These are phyloP conservation scores for Cryphonectria carpinicola DNA, from an alignment of 2,329 filamentous ascomycete species.

Conservation along the genomic window DNA sequence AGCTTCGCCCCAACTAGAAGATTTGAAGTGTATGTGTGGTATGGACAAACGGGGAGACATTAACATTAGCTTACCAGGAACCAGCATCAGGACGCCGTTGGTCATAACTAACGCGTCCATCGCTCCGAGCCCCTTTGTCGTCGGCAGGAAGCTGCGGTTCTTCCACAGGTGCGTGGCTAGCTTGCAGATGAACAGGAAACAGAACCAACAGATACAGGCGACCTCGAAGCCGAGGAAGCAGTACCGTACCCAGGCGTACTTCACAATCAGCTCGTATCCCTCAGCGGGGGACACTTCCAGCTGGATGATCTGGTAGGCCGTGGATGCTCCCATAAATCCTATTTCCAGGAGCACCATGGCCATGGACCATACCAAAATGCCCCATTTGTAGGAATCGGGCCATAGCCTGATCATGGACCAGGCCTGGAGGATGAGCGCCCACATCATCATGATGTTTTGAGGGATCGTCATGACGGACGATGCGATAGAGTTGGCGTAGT, in stretches of 20 bases:
- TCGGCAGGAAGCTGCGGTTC: constrained; percentile 52
- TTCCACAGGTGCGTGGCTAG: constrained; percentile 52
- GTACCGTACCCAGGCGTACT: constrained; percentile 44
- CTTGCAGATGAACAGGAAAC: constrained; percentile 58
- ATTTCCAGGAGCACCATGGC: constrained; percentile 38
- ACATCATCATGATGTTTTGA: constrained; percentile 50
- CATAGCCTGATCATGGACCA: constrained; percentile 58
- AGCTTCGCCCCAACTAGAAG: not conserved
- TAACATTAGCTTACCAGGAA: constrained; percentile 52
- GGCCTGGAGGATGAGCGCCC: constrained; percentile 55
- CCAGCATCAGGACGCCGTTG: constrained; percentile 59
- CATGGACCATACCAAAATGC: constrained; percentile 37
- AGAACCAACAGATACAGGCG: constrained; percentile 51
- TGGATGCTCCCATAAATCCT: constrained; percentile 40
- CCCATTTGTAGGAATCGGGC: constrained; percentile 41
- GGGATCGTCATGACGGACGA: constrained; percentile 48
- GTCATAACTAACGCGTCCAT: constrained; percentile 61
- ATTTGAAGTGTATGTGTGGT: not conserved
- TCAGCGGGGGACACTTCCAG: constrained; percentile 33
- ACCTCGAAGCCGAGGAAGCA: constrained; percentile 40
- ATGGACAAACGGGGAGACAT: not conserved
- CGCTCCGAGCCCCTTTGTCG: constrained; percentile 47
- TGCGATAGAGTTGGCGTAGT: constrained; percentile 43
- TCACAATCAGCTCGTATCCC: constrained; percentile 1
- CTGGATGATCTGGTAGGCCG: constrained; percentile 42